Evolutionary conservation across 2,329 filamentous ascomycete genomes (phyloP).

Genomic region (Claviceps quebecensis): DNA sequence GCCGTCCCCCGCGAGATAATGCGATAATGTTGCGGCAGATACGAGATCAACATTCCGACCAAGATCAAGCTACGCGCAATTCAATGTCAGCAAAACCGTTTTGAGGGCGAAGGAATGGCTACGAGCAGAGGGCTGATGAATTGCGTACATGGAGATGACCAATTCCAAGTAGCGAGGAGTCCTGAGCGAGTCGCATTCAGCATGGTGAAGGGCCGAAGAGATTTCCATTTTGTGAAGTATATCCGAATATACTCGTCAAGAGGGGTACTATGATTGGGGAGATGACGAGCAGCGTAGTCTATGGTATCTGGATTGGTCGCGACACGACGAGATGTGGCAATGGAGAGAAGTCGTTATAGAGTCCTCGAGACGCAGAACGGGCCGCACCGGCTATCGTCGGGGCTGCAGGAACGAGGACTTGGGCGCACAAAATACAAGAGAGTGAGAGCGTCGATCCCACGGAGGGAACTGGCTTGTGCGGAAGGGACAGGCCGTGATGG

Average conservation of each 20-base stretch:
- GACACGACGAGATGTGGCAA: not conserved
- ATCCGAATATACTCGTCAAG: not conserved
- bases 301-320: not conserved
- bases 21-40: conserved; percentile 85
- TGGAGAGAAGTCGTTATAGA: not conserved
- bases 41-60: conserved; percentile 78
- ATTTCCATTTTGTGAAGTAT: not conserved
- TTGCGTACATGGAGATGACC: conserved; percentile 37
- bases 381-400: not conserved
- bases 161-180: conserved; percentile 40
- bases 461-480: not conserved
- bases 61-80: conserved; percentile 49
- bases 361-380: not conserved
- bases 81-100: not conserved
- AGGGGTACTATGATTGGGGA: not conserved
- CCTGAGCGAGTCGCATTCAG: conserved; percentile 35
- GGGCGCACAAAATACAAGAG: not conserved
- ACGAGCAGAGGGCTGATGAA: not conserved
- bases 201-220: not conserved
- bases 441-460: not conserved
- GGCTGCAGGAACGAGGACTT: not conserved
- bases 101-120: not conserved
- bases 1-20: conserved; percentile 78
- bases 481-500: not conserved
- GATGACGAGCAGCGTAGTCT: not conserved